phyloP scores from a whole-genome alignment of 495 filamentous ascomycete species.

The Daldinia caldariorum region DNA sequence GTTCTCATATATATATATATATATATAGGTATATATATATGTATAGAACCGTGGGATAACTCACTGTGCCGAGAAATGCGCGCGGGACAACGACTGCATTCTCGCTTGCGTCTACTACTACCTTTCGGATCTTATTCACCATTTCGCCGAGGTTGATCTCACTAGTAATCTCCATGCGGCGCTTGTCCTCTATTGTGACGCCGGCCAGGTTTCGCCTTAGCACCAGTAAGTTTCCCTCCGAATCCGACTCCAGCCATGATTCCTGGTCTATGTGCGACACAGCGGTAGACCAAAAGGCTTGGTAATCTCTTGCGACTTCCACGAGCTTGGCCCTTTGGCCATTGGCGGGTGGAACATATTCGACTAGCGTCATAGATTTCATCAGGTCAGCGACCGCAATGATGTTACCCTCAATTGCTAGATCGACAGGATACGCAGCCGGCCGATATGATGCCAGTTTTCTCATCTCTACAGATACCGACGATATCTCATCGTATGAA shows the following conservation, averaged over 20 bases:
- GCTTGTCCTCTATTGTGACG: conserved; percentile 76
- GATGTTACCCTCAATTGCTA: conserved; percentile 73
- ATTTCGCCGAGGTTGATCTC: conserved; percentile 90
- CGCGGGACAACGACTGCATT: conserved; percentile 76
- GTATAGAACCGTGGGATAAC: conserved; percentile 40
- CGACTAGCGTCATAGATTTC: conserved; percentile 85
- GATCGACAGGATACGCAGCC: conserved; percentile 83
- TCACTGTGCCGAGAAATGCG: conserved; percentile 90
- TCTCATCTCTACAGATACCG: conserved; percentile 62
- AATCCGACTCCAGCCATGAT: conserved; percentile 81
- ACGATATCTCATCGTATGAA: conserved; percentile 60
- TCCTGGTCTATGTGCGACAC: conserved; percentile 75
- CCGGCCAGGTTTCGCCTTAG: conserved; percentile 75
- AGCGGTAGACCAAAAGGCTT: conserved; percentile 83
- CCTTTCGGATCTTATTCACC: conserved; percentile 79
- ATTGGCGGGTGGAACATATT: conserved; percentile 64
- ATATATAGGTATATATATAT: no score
- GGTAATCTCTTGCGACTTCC: conserved; percentile 82
- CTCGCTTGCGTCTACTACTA: conserved; percentile 66
- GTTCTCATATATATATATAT: conserved; percentile 2
- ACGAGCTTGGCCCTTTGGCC: conserved; percentile 60
- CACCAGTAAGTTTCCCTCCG: conserved; percentile 86
- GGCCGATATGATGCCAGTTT: conserved; percentile 80
- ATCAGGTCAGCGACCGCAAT: conserved; percentile 93
- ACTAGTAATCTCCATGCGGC: conserved; percentile 74